These are phyloP conservation scores for Talaromyces rugulosus DNA, from an alignment of 2,329 filamentous ascomycete genomes.

Conservation along the genomic window DNA sequence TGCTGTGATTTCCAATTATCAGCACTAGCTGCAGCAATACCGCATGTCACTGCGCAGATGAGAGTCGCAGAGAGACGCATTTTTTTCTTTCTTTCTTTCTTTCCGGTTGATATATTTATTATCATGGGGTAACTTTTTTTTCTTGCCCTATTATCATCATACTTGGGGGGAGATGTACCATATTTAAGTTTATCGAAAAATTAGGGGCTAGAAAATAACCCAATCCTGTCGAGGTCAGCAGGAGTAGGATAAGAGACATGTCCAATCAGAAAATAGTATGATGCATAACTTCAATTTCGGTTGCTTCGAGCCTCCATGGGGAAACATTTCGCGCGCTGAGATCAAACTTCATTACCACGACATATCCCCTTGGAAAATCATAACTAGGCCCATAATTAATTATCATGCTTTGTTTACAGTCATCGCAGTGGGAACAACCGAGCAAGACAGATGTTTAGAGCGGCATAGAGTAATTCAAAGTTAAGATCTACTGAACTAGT, in stretches of 20 bases:
- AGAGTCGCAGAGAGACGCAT: neutral
- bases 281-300: neutral
- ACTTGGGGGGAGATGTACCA: neutral
- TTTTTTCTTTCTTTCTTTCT: neutral
- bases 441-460: neutral
- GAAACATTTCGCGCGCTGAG: neutral
- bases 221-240: neutral
- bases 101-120: neutral
- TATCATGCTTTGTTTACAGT: neutral
- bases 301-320: neutral
- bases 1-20: constrained; percentile 31
- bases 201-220: neutral
- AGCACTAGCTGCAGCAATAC: neutral
- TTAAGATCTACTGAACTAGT: neutral
- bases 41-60: neutral
- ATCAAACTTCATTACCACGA: neutral
- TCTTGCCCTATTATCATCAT: neutral
- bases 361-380: neutral
- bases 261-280: neutral
- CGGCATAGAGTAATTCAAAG: neutral
- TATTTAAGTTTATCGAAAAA: neutral
- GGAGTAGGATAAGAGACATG: neutral
- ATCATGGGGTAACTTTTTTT: neutral
- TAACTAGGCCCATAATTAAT: neutral
- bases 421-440: neutral